Evolutionary conservation across 495 filamentous ascomycete genomes (phyloP), one percentile per base, ranked within the genome.

Genomic region (Penicillium bialowiezense): DNA sequence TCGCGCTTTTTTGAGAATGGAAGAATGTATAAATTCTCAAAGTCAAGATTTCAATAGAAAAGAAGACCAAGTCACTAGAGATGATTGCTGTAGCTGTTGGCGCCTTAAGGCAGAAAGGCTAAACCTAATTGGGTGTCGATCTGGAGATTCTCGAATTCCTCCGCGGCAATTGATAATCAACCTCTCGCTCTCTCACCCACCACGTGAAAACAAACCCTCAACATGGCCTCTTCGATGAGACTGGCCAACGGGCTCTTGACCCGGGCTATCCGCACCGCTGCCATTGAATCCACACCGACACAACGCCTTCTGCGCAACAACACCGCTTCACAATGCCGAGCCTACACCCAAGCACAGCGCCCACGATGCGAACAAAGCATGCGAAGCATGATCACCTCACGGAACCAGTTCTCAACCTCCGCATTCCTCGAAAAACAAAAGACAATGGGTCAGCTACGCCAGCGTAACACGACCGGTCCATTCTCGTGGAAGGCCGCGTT

Each of bases 401-500:
- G 43, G 3, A 64, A 52, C 31, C 35, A 40, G 13, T 75, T 75
- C 58, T 69, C 69, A 0, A 70, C 69, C 2, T 70, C 59, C 7
- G 40, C 62, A 1, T 48, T 49, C 34, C 57, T 61, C 24, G 41
- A 54, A n/a, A 48, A 52, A 9, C 56, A 50, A 5, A 70, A 65
- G 57, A 74, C 71, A 39, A 73, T 76, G 68, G 68, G 67, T 40
- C 71, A 76, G 54, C 50, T 76, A 44, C 60, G 60, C 31, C 64
- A 69, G 36, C 70, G 72, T 17, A 65, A 71, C 52, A 58, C 62
- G 10, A 76, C 64, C 34, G 72, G 72, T 7, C 92, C 92, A 28
- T 97, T 98, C 74, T 95, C 90, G 36, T 89, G 85, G 84, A 87
- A 88, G 68, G 85, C 92, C 6, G 92, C 90, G 8, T 51, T 90